phyloP scores from a whole-genome alignment of 306 rosid genomes.

The Prosopis cineraria region DNA sequence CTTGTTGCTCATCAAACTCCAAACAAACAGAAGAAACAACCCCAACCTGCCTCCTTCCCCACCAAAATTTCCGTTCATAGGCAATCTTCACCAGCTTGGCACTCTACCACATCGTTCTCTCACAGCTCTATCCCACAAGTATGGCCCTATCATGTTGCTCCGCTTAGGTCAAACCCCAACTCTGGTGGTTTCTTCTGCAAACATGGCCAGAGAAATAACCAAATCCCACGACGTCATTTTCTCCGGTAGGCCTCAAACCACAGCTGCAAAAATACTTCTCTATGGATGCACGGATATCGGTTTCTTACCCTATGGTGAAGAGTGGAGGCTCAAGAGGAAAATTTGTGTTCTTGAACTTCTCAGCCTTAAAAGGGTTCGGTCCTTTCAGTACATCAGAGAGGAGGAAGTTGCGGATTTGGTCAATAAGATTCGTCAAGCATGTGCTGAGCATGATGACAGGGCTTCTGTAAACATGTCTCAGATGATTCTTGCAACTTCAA shows the following conservation, averaged over 20 bases:
- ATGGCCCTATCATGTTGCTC: constrained; percentile 46
- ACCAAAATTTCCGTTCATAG: constrained; percentile 43
- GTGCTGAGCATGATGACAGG: not conserved
- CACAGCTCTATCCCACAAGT: constrained; percentile 28
- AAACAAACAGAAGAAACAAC: not conserved
- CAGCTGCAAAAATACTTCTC: not conserved
- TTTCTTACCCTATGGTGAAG: constrained; percentile 24
- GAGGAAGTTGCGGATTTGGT: constrained; percentile 31
- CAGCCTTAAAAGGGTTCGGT: constrained; percentile 31
- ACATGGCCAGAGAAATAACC: not conserved
- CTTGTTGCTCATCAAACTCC: not conserved
- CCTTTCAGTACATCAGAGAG: constrained; percentile 22
- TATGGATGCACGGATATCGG: not conserved
- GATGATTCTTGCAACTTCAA: constrained; percentile 29
- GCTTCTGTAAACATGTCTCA: constrained; percentile 24
- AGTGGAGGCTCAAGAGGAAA: constrained; percentile 32
- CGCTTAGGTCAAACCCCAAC: constrained; percentile 33
- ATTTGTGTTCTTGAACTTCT: constrained; percentile 28
- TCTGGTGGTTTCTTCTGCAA: constrained; percentile 20
- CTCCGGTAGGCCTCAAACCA: not conserved
- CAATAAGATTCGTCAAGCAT: not conserved
- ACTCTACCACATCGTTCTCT: constrained; percentile 43
- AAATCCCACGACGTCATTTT: constrained; percentile 11
- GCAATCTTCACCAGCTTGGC: constrained; percentile 54
- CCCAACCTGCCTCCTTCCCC: constrained; percentile 46